These are phyloP conservation scores for Colletotrichum sp. DNA, from an alignment of 2,329 filamentous ascomycete genomes.

Conservation along the genomic window DNA sequence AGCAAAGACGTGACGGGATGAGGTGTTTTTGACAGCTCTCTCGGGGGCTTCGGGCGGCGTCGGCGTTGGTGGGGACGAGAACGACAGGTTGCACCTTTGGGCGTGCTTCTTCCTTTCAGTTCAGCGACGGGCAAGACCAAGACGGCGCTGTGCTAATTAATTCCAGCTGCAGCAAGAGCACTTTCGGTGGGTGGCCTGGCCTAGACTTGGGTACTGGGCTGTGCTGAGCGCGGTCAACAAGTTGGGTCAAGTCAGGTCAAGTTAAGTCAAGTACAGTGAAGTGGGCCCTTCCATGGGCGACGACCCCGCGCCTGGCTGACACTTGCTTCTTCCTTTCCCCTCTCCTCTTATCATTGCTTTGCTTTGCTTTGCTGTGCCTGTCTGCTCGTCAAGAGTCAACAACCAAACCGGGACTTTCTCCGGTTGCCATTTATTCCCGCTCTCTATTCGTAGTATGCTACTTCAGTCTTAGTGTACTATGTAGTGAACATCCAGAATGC, in stretches of 20 bases:
- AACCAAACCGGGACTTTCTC: background rate
- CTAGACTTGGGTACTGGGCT: background rate
- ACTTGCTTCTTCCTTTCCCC: background rate
- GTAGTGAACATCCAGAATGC: background rate
- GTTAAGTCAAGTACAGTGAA: background rate
- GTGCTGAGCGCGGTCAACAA: background rate
- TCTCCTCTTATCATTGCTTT: background rate
- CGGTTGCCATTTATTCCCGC: background rate
- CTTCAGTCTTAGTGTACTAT: background rate
- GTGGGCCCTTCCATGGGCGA: background rate
- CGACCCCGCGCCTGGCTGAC: background rate
- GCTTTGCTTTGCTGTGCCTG: background rate
- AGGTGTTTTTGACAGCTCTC: slow-evolving; percentile 2
- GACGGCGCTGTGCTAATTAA: background rate
- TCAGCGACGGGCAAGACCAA: background rate
- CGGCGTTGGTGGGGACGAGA: slow-evolving; percentile 3
- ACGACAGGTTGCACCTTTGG: background rate
- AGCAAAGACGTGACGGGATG: background rate
- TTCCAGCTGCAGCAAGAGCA: background rate
- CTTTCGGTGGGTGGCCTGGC: background rate
- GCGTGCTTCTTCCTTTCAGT: background rate
- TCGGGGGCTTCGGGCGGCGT: slow-evolving; percentile 12
- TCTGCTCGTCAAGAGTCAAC: background rate
- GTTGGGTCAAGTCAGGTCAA: background rate
- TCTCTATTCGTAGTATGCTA: background rate